Base-by-base conservation (phyloP, 1,139 yeast species). In the Neolecta irregularis region DNA sequence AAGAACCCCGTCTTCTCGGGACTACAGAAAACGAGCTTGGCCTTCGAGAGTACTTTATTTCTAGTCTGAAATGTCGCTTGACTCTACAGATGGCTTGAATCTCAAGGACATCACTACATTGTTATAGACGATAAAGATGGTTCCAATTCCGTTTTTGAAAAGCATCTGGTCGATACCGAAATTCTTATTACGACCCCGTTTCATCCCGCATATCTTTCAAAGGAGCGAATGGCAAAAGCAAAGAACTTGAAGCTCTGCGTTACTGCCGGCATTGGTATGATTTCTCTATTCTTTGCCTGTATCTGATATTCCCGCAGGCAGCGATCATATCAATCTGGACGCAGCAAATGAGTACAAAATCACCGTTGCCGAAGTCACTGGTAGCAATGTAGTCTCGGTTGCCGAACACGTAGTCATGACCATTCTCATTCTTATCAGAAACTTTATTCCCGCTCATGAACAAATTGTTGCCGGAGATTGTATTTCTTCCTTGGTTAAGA, bases 191-290 rank as follows among this genome's bases (percentile, higher is more conserved):
- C 88, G 36, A 76, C 88, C 18, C 92, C 92, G 3, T 78, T 78
- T 64, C 80, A 68, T 60, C 92, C 92, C 6, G 91, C 76, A 23
- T 78, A 78, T 56, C 62, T 78, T 51, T 70, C 75, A 36, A 61
- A 62, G 41, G 74, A 71, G 48, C 64, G 91, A 48, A 64, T 78
- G 45, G 72, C 58, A 35, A 68, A 69, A 52, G 88, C 91, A 34
- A 73, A 74, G 52, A 76, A 77, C 44, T 66, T 78, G 57, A 77
- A 76, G 60, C 54, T 74, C 40, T 65, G 76, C 44, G 62, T 77
- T 48, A 78, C 88, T 36, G 91, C 91, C 6, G 92, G 91, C 46
- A 85, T 78, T 42, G 92, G 92, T n/a, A n/a, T n/a, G n/a, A n/a
- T n/a, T 5, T n/a, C n/a, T n/a, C n/a, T n/a, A n/a, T n/a, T n/a